Evolutionary conservation across 2,329 filamentous ascomycete species (phyloP).

Genomic region (Epichloe baconii): DNA sequence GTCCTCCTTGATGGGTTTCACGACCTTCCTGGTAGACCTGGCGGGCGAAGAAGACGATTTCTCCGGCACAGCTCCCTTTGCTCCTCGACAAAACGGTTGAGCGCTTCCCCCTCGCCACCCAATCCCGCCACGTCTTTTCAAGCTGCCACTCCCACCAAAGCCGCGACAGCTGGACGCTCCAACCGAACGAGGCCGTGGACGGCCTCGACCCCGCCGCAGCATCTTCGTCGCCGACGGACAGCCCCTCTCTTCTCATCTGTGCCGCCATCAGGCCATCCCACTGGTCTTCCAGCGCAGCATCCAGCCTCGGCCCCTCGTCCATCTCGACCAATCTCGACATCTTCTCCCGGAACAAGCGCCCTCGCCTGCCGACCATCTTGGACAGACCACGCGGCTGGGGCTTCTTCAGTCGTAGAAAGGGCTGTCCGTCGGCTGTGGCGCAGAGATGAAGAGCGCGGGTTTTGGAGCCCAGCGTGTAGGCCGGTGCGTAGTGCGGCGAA

Average conservation of each 20-base stretch:
- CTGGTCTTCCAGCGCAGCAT: constrained; percentile 28
- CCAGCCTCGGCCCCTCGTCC: constrained; percentile 20
- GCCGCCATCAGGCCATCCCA: constrained; percentile 31
- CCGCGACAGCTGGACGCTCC: constrained; percentile 17
- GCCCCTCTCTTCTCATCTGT: constrained; percentile 9
- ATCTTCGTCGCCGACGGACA: neutral
- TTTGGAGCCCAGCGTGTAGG: constrained; percentile 24
- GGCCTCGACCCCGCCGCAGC: neutral
- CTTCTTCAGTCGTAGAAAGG: constrained; percentile 58
- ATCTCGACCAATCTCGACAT: constrained; percentile 26
- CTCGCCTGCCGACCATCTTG: constrained; percentile 41
- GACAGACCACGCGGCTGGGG: constrained; percentile 49
- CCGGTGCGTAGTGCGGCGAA: constrained; percentile 34
- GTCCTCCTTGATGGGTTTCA: neutral
- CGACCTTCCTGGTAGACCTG: neutral
- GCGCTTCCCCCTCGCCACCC: constrained; percentile 27
- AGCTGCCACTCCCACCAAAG: constrained; percentile 21
- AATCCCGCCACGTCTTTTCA: constrained; percentile 22
- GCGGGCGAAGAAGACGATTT: neutral
- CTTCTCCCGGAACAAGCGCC: constrained; percentile 28
- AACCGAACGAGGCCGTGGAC: constrained; percentile 14
- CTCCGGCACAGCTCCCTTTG: constrained; percentile 20
- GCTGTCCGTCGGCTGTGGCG: constrained; percentile 39
- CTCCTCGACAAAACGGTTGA: constrained; percentile 26
- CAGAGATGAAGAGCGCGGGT: constrained; percentile 41